Evolutionary conservation across 352 stramenopile species (phyloP).

Genomic region (Phytophthora pini): DNA sequence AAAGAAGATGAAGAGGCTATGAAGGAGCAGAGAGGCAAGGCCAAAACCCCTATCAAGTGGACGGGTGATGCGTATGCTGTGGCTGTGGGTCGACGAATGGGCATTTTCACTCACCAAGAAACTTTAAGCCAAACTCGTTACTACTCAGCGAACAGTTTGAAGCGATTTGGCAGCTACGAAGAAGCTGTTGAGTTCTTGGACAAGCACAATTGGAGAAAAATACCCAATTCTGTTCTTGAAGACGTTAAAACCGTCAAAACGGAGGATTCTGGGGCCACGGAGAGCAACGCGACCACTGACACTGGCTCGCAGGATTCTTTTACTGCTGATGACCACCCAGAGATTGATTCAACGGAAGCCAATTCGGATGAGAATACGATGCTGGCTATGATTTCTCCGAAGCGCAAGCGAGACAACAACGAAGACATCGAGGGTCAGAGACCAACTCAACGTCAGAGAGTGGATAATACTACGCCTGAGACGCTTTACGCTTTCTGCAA

Average conservation of each 20-base stretch:
- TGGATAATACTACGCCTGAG: constrained; percentile 40
- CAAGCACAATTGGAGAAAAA: constrained; percentile 18
- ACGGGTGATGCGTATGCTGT: constrained; percentile 46
- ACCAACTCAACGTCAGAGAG: constrained; percentile 4
- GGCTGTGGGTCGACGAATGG: constrained; percentile 51
- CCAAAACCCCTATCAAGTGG: neutral
- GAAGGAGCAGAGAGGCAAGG: neutral
- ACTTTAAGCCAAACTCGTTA: constrained; percentile 46
- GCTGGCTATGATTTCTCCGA: neutral
- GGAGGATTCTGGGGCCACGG: neutral
- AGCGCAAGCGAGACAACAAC: constrained; percentile 19
- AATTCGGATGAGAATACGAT: too few species aligned
- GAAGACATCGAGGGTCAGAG: neutral
- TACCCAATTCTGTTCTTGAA: neutral
- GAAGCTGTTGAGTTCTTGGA: constrained; percentile 60
- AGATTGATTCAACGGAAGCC: too few species aligned
- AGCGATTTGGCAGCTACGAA: constrained; percentile 51
- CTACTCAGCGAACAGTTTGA: constrained; percentile 51
- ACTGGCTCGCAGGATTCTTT: neutral
- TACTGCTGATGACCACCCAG: too few species aligned
- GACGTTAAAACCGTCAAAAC: neutral
- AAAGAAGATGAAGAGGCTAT: constrained; percentile 52
- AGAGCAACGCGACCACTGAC: neutral
- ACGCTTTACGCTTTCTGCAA: constrained; percentile 50
- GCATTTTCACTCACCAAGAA: constrained; percentile 53